Base-by-base conservation (phyloP, 768 basidiomycete species). In the Lactarius akahatsu region DNA sequence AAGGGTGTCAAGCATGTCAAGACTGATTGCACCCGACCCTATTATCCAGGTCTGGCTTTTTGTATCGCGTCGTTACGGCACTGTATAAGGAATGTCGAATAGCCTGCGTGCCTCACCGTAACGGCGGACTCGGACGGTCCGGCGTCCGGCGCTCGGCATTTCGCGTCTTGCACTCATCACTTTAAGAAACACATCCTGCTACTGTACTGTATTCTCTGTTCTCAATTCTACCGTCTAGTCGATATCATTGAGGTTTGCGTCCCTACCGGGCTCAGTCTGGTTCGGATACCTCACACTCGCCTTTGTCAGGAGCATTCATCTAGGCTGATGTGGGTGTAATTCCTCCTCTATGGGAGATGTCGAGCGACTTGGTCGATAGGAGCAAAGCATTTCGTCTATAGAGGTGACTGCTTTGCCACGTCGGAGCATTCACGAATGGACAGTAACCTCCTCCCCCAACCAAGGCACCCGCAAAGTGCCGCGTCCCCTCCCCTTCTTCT, bases 21-120 rank as follows among this genome's bases (percentile, higher is more conserved):
- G 50, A 13, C 23, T 26, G 23, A 52, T 50, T 50, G 47, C 47
- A 26, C 23, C n/a, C 18, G 47, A 23, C 13, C 47, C 13, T 50
- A 26, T 52, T 52, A 52, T 52, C 50, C 50, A 26, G 47, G 50
- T 52, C 26, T 52, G n/a, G 47, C 11, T 50, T 45, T 50, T 36
- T 36, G 11, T 36, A 47, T 47, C 4, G n/a, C 36, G 11, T 36
- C 11, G 36, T 36, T 9, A 47, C n/a, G 10, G 9, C 10, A 10
- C 11, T 38, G 38, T 50, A 50, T 50, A 47, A 47, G 45, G 45
- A 45, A 23, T n/a, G 45, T 47, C 45, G 9, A 47, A 47, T 38
- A 38, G 11, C 38, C 38, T 36, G 38, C 11, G 11, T 11, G 38
- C 30, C 30, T 30, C 30, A 30, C 30, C 3, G n/a, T n/a, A n/a